Evolutionary conservation across 2,329 filamentous ascomycete genomes (phyloP), one percentile per base, ranked within the genome.

Genomic region (Coniochaeta sp.): DNA sequence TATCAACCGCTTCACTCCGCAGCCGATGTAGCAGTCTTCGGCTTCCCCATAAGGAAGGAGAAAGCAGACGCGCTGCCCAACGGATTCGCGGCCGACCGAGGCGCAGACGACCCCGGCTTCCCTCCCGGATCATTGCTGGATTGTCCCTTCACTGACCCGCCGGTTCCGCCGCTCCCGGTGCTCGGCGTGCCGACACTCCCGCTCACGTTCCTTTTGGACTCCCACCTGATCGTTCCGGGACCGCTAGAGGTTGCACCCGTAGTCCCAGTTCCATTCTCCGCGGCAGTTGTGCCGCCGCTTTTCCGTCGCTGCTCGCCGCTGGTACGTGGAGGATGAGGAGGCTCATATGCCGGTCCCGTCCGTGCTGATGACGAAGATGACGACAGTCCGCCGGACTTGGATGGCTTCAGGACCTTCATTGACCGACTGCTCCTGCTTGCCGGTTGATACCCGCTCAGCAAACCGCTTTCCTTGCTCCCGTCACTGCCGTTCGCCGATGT

Each of bases 1-100:
- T 38, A 6, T 24, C 3, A 36, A 47, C 22, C 3, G 43, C 22
- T 14, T 52, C 26, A 52, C 24, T 52, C 22, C 24, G 22, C 24
- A 9, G 44, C 44, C 19, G 24, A n/a, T 14, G 47, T 31, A 3
- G 24, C 47, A 28, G 24, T 17, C 12, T 52, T 52, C 12, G 47
- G 24, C 16, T 52, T 52, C 9, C 47, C 47, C 47, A 52, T 55
- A 11, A 55, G 31, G 17, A 57, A 57, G 1, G 31, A 34, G 76
- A 98, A 98, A 2, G 93, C 93, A 61, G 91, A 95, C 16, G 90
- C 93, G n/a, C 90, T 90, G 9, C 93, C 93, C 19, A 96, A 84
- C 0, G 95, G 93, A 69, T 98, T 69, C n/a, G 64, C 98, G 34
- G 85, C 80, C 7, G 85, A 81, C 60, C 86, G 82, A 17, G 84